These are phyloP conservation scores for Chlamydomonas reinhardtii DNA, from an alignment of 163 green algal species.

Conservation along the genomic window DNA sequence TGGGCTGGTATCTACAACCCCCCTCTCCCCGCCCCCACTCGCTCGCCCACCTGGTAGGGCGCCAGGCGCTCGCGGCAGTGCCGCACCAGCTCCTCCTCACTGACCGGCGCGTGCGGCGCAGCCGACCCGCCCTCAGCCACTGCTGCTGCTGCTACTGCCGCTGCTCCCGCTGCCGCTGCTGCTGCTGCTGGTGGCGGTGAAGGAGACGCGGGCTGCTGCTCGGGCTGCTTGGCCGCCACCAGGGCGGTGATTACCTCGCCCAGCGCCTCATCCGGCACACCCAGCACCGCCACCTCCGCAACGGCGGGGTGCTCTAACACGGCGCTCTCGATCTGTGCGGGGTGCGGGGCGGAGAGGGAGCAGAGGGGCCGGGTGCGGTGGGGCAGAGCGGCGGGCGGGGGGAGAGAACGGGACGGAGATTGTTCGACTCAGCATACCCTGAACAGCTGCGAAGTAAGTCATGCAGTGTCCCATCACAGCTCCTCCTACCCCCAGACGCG, in stretches of 20 bases:
- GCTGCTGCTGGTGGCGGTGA: neutral
- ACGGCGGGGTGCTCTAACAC: slow-evolving; percentile 82
- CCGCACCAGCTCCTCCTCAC: slow-evolving; percentile 36
- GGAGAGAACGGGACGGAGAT: neutral
- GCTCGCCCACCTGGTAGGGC: slow-evolving; percentile 45
- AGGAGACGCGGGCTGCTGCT: no score
- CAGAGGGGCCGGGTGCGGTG: no score
- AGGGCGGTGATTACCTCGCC: slow-evolving; percentile 61
- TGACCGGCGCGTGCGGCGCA: neutral
- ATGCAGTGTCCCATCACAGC: no score
- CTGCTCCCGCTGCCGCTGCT: no score
- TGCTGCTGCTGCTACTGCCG: neutral
- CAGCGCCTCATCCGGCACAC: slow-evolving; percentile 73
- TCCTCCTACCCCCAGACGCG: no score
- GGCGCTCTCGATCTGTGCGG: slow-evolving; percentile 70
- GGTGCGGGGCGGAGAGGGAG: no score
- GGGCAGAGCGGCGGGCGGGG: no score
- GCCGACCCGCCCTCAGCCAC: neutral
- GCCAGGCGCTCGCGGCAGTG: slow-evolving; percentile 51
- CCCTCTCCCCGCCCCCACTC: no score
- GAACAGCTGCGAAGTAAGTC: no score
- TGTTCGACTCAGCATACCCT: no score
- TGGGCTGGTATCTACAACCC: no score
- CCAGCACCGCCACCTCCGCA: slow-evolving; percentile 66
- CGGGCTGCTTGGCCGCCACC: slow-evolving; percentile 43